These are phyloP conservation scores for Calonectria pauciramosa DNA, from an alignment of 2,329 filamentous ascomycete species.

Conservation along the genomic window DNA sequence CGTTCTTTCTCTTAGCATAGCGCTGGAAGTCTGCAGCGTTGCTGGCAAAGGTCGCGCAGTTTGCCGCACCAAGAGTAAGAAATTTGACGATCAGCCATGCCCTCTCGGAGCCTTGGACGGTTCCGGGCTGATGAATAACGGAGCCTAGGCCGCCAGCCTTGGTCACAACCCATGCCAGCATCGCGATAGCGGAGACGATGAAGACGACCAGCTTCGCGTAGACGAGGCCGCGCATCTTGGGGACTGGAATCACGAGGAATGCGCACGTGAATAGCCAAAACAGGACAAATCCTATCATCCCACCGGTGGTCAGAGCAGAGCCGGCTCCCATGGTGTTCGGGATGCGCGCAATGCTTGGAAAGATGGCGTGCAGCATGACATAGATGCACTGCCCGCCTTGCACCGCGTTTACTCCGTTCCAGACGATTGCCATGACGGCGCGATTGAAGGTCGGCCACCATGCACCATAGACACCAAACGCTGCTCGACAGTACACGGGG, in stretches of 20 bases:
- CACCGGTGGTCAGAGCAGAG: conserved; percentile 55
- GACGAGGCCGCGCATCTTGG: conserved; percentile 35
- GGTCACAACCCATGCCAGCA: conserved; percentile 50
- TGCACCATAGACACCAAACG: conserved; percentile 60
- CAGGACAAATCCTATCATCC: conserved; percentile 58
- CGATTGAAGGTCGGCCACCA: conserved; percentile 60
- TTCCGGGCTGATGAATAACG: background rate
- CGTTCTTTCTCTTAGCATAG: conserved; percentile 17
- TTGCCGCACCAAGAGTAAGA: conserved; percentile 1
- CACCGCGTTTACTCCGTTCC: conserved; percentile 58
- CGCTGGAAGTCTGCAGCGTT: conserved; percentile 21
- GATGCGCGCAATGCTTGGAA: conserved; percentile 55
- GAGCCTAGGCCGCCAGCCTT: conserved; percentile 24
- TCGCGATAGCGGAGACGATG: conserved; percentile 53
- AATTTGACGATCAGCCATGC: conserved; percentile 16
- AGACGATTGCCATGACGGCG: conserved; percentile 60
- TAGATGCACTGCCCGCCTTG: conserved; percentile 51
- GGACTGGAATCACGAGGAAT: conserved; percentile 53
- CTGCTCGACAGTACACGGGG: conserved; percentile 56
- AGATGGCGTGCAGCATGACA: conserved; percentile 56
- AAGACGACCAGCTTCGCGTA: conserved; percentile 51
- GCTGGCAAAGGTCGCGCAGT: conserved; percentile 17
- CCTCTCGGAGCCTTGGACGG: conserved; percentile 1
- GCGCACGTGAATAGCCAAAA: conserved; percentile 57
- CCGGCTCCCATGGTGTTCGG: conserved; percentile 55